Evolutionary conservation across 192 early-diverging fungal genomes (phyloP), one percentile per base, ranked within the genome.

Genomic region (Coemansia sp.): DNA sequence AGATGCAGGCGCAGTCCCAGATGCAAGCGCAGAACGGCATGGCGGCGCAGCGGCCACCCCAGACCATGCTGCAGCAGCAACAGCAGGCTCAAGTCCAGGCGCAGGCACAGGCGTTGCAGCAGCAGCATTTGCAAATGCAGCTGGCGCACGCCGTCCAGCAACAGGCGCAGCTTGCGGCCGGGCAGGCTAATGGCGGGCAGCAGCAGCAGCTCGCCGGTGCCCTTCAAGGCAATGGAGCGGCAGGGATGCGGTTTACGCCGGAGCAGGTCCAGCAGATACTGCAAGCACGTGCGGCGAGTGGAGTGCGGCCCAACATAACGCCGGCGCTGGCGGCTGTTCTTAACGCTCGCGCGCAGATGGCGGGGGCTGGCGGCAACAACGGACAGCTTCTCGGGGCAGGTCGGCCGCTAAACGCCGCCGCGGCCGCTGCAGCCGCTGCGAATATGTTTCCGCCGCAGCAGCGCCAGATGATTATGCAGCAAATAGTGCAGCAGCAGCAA

Each of bases 231-330:
- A 38, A 64, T 12, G 70, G 76, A 3, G 46, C 76, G 11, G 64
- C 62, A 0, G 70, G 71, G 2, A 12, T 72, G 37, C 68, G 74
- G 25, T 51, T 82, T 22, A 76, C 79, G 14, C 79, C 62, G 1
- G 79, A 82, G 31, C 79, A 82, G 62, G 60, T 82, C 11, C 74
- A 75, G 62, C 69, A 66, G 51, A 65, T 82, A 1, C 29, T 82
- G 36, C 79, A 82, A 60, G 73, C 79, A 9, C 79, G 79, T n/a
- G 73, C 73, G n/a, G 73, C 58, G 2, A 78, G 65, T 31, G 73
- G 79, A 0, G 66, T 35, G 1, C 79, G 70, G 12, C 73, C 74
- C 8, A 71, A 71, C 11, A 59, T 82, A 36, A 38, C 79, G 17
- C 79, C 73, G 10, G 79, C 70, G 0, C 37, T 82, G 62, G 79